phyloP scores from a whole-genome alignment of 1,284 basidiomycete species.

The Peniophora sp. region DNA sequence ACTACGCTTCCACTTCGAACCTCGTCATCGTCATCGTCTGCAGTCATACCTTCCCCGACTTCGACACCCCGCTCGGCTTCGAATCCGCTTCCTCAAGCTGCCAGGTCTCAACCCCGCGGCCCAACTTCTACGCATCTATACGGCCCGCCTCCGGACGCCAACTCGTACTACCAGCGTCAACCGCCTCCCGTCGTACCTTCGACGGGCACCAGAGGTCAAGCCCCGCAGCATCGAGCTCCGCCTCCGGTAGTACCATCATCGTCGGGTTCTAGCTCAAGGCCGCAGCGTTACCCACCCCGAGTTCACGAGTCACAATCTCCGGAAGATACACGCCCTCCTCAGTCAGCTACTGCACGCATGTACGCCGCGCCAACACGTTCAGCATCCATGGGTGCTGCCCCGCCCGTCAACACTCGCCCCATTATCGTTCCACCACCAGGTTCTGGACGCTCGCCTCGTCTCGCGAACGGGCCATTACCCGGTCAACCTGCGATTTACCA shows the following conservation, averaged over 20 bases:
- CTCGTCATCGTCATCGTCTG: background rate
- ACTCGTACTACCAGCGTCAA: background rate
- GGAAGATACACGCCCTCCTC: background rate
- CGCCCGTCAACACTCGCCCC: no score
- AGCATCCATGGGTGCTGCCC: no score
- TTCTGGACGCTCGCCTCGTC: background rate
- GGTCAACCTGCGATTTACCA: background rate
- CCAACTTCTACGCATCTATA: background rate
- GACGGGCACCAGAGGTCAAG: no score
- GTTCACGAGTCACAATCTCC: background rate
- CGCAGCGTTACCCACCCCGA: background rate
- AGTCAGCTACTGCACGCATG: no score
- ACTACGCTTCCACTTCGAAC: background rate
- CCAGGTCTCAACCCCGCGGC: background rate
- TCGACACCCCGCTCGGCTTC: background rate
- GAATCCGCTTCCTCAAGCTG: background rate
- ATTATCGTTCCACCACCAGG: no score
- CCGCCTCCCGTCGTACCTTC: background rate
- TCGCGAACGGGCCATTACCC: background rate
- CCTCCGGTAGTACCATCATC: no score
- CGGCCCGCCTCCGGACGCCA: background rate
- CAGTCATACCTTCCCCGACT: background rate
- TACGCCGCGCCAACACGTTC: no score
- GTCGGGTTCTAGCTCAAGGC: no score
- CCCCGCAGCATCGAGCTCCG: no score